Evolutionary conservation across 2,329 filamentous ascomycete genomes (phyloP).

Genomic region (Davidsoniella australis): DNA sequence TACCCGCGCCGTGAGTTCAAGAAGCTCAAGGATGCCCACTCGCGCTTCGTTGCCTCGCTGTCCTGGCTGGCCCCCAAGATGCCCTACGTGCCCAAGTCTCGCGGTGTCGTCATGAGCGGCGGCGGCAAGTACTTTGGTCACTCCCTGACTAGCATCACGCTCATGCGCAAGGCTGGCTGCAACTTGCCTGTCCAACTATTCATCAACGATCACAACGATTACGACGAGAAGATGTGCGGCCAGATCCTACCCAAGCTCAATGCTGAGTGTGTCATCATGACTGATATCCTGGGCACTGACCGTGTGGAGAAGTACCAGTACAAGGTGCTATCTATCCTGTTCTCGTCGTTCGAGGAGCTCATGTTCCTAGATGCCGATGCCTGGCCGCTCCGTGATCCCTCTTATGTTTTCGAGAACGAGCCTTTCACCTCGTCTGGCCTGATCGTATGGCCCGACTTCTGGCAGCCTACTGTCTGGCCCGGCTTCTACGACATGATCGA

Average conservation of each 20-base stretch:
- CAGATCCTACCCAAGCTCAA: constrained; percentile 17
- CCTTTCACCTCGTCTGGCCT: constrained; percentile 35
- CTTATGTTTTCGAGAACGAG: constrained; percentile 30
- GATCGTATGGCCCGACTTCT: constrained; percentile 41
- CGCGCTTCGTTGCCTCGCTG: background rate
- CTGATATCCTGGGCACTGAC: constrained; percentile 17
- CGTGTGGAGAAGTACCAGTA: constrained; percentile 30
- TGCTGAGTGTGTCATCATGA: constrained; percentile 20
- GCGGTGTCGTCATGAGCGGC: constrained; percentile 34
- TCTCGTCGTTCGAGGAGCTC: constrained; percentile 40
- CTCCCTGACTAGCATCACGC: constrained; percentile 31
- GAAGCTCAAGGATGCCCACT: constrained; percentile 7
- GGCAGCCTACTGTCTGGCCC: constrained; percentile 25
- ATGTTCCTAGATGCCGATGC: constrained; percentile 42
- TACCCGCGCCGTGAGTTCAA: constrained; percentile 2
- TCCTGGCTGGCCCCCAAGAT: constrained; percentile 18
- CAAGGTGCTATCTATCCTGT: constrained; percentile 38
- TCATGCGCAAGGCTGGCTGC: constrained; percentile 33
- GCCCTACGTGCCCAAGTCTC: constrained; percentile 19
- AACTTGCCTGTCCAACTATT: constrained; percentile 28
- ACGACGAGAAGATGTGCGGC: constrained; percentile 19
- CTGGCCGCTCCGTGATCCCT: constrained; percentile 27
- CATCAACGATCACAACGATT: constrained; percentile 19
- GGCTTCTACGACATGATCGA: constrained; percentile 28
- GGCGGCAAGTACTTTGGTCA: constrained; percentile 30